Percentiles rank a stretch among this genome's conserved stretches.
Evolutionary conservation across 129 eudicot species (phyloP).

Genomic region (sunflower (Helianthus annuus)): DNA sequence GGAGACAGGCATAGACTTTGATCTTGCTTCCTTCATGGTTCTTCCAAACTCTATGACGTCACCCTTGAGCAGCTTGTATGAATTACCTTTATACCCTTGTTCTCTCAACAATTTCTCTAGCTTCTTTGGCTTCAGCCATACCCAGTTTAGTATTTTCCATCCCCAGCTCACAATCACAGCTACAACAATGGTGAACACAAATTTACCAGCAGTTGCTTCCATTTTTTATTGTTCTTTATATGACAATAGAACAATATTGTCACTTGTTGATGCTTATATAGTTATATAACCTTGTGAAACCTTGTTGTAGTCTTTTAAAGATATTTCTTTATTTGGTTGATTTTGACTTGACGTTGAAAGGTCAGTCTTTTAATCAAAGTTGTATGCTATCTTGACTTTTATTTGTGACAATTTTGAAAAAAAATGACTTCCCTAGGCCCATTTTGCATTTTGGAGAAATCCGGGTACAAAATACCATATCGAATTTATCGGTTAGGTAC

Average conservation of each 20-base stretch:
- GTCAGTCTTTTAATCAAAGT: neutral
- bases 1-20: conserved; percentile 28
- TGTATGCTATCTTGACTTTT: neutral
- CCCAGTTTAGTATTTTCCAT: conserved; percentile 35
- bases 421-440: no score
- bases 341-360: neutral
- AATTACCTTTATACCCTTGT: conserved; percentile 39
- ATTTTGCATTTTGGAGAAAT: no score
- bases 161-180: conserved; percentile 16
- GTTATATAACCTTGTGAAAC: neutral
- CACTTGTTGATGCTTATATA: neutral
- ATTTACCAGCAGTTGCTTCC: neutral
- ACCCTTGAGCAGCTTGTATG: conserved; percentile 37
- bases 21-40: conserved; percentile 22
- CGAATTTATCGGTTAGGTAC: no score
- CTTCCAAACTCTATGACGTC: conserved; percentile 22
- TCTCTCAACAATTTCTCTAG: conserved; percentile 27
- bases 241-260: neutral
- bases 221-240: neutral
- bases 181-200: conserved; percentile 13
- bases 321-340: neutral
- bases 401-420: neutral
- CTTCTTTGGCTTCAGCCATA: conserved; percentile 45
- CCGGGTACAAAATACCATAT: no score
- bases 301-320: no score